Conservation (phyloP, 2,329 filamentous ascomycete species). For the Balansia obtecta region DNA sequence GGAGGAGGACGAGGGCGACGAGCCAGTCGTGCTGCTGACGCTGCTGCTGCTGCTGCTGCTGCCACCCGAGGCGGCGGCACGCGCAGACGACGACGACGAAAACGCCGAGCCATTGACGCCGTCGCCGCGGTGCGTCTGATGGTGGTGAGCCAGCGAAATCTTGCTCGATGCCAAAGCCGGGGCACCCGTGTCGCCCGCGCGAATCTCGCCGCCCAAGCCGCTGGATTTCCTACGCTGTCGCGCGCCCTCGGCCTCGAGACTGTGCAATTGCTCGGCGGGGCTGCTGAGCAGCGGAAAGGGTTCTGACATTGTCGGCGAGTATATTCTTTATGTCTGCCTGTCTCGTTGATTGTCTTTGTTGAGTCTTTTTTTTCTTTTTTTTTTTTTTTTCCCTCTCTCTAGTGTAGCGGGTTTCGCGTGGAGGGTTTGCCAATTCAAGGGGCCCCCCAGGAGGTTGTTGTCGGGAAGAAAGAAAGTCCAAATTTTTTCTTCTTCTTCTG, state of each 20-base stretch:
- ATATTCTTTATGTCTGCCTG: no score
- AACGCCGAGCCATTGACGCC: constrained; percentile 9
- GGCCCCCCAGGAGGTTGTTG: no score
- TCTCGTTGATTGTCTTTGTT: no score
- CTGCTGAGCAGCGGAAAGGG: constrained; percentile 44
- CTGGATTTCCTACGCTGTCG: constrained; percentile 45
- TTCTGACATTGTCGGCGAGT: constrained; percentile 29
- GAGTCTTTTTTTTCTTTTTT: no score
- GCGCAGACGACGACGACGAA: background rate
- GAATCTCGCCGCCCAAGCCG: constrained; percentile 38
- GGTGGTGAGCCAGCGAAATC: constrained; percentile 25
- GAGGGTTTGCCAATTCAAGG: no score
- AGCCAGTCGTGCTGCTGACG: constrained; percentile 9
- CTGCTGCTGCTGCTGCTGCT: background rate
- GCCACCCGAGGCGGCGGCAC: no score
- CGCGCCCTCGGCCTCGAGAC: constrained; percentile 23
- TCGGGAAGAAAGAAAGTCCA: no score
- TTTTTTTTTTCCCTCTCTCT: no score
- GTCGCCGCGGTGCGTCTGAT: constrained; percentile 6
- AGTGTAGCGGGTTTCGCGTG: no score
- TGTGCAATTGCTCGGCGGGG: constrained; percentile 35
- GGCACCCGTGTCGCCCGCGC: constrained; percentile 42
- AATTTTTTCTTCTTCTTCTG: no score
- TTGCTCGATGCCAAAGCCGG: constrained; percentile 41
- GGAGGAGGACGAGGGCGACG: constrained; percentile 9